Evolutionary conservation across 257 asterid species (phyloP).

Genomic region (Solanum rostratum): DNA sequence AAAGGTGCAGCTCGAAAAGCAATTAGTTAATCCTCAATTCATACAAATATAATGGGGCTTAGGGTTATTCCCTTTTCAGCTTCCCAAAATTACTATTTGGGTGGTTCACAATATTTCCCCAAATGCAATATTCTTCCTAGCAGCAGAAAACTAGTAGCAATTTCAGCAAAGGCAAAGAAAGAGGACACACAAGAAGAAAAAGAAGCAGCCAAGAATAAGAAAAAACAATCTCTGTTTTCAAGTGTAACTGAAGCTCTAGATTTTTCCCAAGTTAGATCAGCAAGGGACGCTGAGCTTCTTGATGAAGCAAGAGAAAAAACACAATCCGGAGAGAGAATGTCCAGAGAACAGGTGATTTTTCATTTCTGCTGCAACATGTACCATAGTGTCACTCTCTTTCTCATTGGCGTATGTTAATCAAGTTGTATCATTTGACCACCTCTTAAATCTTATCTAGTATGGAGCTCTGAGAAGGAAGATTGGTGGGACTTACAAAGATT

Average conservation of each 20-base stretch:
- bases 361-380: neutral
- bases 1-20: neutral
- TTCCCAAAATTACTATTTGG: conserved; percentile 26
- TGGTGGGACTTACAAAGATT: conserved; percentile 95
- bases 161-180: conserved; percentile 37
- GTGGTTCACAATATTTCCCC: conserved; percentile 3
- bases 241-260: conserved; percentile 82
- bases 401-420: neutral
- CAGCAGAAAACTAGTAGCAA: conserved; percentile 10
- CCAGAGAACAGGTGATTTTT: conserved; percentile 49
- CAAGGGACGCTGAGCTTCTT: conserved; percentile 61
- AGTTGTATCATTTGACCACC: too few species aligned
- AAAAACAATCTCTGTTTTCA: conserved; percentile 44
- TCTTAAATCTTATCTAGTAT: conserved; percentile 31
- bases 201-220: conserved; percentile 13
- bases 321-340: conserved; percentile 63
- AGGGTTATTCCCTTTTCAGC: conserved; percentile 45
- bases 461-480: conserved; percentile 97
- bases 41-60: conserved; percentile 29
- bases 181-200: conserved; percentile 10
- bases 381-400: neutral
- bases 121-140: neutral
- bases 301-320: conserved; percentile 68
- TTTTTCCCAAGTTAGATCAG: conserved; percentile 77
- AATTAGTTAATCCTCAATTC: neutral